phyloP scores from a whole-genome alignment of 2,329 filamentous ascomycete genomes.

The Diaporthe batatas region DNA sequence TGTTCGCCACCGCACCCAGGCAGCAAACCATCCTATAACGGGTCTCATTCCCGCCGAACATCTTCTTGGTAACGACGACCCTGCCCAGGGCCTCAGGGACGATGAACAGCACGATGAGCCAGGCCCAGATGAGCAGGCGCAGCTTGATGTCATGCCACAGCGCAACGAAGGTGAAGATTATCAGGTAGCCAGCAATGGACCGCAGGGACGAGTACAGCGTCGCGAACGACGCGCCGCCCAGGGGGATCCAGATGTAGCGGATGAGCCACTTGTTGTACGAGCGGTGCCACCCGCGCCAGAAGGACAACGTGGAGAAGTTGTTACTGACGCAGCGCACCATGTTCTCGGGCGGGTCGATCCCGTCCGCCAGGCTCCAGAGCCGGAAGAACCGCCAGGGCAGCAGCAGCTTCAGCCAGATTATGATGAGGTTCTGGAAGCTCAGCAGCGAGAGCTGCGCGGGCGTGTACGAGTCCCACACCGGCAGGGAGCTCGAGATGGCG shows the following conservation, averaged over 20 bases:
- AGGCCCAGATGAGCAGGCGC: conserved; percentile 92
- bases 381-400: conserved; percentile 99
- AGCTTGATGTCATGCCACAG: conserved; percentile 98
- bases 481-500: conserved; percentile 86
- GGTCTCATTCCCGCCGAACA: conserved; percentile 78
- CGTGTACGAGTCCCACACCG: conserved; percentile 86
- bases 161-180: conserved; percentile 96
- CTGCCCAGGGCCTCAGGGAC: conserved; percentile 84
- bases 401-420: conserved; percentile 98
- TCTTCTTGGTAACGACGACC: conserved; percentile 78
- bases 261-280: conserved; percentile 96
- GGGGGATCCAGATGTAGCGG: conserved; percentile 92
- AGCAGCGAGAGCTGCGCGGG: conserved; percentile 90
- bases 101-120: conserved; percentile 95
- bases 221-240: conserved; percentile 77
- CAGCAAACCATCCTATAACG: conserved; percentile 85
- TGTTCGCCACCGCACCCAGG: conserved; percentile 83
- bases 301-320: conserved; percentile 90
- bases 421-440: conserved; percentile 94
- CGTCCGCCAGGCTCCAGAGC: conserved; percentile 92
- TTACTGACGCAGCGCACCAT: conserved; percentile 97
- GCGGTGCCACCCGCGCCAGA: conserved; percentile 97
- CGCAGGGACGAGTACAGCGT: conserved; percentile 62
- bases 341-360: conserved; percentile 95
- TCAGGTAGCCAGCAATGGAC: conserved; percentile 80